phyloP scores from a whole-genome alignment of 2,329 filamentous ascomycete genomes.

The Pseudogymnoascus sp. region DNA sequence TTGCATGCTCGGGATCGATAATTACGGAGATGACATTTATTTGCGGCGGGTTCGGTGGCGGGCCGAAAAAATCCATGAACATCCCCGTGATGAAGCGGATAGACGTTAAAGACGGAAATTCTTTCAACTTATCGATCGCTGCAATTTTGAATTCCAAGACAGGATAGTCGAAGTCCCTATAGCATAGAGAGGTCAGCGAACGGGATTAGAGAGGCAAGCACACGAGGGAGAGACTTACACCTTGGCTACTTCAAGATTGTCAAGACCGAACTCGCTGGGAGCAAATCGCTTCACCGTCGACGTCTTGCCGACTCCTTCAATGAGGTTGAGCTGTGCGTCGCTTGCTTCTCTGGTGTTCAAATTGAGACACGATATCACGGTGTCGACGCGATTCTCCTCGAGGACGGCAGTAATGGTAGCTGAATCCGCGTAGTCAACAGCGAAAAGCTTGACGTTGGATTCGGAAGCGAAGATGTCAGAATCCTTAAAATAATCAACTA shows the following conservation, averaged over 20 bases:
- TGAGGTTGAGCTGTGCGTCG: conserved; percentile 30
- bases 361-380: conserved; percentile 31
- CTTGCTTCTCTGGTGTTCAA: conserved; percentile 27
- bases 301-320: conserved; percentile 29
- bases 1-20: background rate
- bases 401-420: conserved; percentile 10
- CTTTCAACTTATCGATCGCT: background rate
- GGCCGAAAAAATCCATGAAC: conserved; percentile 1
- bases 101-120: background rate
- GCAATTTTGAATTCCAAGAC: background rate
- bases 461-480: background rate
- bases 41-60: background rate
- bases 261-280: conserved; percentile 35
- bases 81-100: background rate
- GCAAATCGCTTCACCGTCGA: conserved; percentile 31
- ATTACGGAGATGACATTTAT: background rate
- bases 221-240: background rate
- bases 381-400: conserved; percentile 21
- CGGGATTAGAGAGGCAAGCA: background rate
- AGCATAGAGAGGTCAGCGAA: background rate
- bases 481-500: background rate
- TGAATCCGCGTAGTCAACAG: conserved; percentile 11
- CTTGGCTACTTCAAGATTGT: conserved; percentile 23
- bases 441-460: conserved; percentile 12
- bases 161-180: background rate